phyloP scores from a whole-genome alignment of 2,329 filamentous ascomycete genomes.

The Xylaria sp. region DNA sequence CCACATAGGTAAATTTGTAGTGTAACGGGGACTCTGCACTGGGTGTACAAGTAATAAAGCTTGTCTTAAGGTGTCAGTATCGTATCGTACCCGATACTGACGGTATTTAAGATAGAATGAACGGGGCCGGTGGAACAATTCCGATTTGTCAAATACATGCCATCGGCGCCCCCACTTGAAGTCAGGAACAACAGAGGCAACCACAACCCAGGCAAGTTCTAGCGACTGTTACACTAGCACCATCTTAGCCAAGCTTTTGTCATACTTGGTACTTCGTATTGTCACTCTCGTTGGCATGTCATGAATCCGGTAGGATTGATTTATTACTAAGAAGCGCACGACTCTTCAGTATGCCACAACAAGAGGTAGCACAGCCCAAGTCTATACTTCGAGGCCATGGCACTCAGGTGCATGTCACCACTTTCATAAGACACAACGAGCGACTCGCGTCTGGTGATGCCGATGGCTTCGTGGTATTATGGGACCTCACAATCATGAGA shows the following conservation, averaged over 20 bases:
- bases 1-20: background rate
- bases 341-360: slow-evolving; percentile 41
- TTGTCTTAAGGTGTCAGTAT: no score
- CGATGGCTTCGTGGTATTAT: slow-evolving; percentile 87
- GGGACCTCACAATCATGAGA: slow-evolving; percentile 85
- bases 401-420: slow-evolving; percentile 79
- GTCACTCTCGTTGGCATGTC: no score
- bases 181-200: background rate
- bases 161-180: background rate
- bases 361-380: slow-evolving; percentile 57
- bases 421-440: slow-evolving; percentile 77
- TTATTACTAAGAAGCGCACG: background rate
- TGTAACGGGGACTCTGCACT: slow-evolving; percentile 7
- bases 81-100: no score
- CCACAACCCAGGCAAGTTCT: slow-evolving; percentile 28
- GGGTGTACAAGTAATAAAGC: background rate
- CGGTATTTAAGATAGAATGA: no score
- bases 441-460: slow-evolving; percentile 88
- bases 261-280: no score
- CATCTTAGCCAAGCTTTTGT: background rate
- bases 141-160: slow-evolving; percentile 23
- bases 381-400: slow-evolving; percentile 86
- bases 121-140: slow-evolving; percentile 5
- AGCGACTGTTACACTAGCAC: slow-evolving; percentile 16
- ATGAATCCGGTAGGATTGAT: background rate